Evolutionary conservation across 2,329 filamentous ascomycete species (phyloP).

Genomic region (Sporothrix brunneoviolacea): DNA sequence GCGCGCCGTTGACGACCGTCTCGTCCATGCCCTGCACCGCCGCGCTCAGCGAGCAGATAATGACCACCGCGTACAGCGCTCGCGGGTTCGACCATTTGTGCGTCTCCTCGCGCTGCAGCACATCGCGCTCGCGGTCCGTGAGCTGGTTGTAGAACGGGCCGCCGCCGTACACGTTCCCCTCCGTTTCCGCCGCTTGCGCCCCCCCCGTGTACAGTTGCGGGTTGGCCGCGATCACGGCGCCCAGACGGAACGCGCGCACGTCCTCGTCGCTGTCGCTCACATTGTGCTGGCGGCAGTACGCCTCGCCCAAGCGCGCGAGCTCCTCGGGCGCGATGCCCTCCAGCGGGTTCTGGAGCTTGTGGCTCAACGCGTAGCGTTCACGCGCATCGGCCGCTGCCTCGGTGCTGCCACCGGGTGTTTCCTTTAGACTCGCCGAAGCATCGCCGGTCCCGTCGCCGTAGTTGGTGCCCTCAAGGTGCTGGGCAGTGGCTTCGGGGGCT

Average conservation of each 20-base stretch:
- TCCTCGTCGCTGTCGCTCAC: constrained; percentile 46
- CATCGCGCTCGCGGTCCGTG: constrained; percentile 49
- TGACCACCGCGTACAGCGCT: constrained; percentile 59
- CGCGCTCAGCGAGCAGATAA: constrained; percentile 60
- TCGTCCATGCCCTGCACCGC: constrained; percentile 69
- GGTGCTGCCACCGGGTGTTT: background rate
- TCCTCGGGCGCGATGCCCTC: constrained; percentile 35
- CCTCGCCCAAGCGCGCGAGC: constrained; percentile 48
- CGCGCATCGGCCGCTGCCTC: background rate
- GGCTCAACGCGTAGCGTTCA: background rate
- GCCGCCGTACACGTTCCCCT: constrained; percentile 1
- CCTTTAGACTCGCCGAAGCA: too few species aligned
- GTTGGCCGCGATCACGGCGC: constrained; percentile 51
- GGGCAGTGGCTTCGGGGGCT: too few species aligned
- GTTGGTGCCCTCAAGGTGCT: too few species aligned
- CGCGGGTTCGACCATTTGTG: constrained; percentile 64
- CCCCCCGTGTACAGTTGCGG: constrained; percentile 41
- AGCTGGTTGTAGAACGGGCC: constrained; percentile 35
- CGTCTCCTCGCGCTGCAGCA: constrained; percentile 53
- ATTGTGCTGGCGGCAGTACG: constrained; percentile 47
- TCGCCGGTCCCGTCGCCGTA: too few species aligned
- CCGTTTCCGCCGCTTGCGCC: background rate
- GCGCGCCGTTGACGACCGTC: constrained; percentile 62
- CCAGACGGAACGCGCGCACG: constrained; percentile 45
- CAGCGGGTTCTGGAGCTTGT: constrained; percentile 36